phyloP scores from a whole-genome alignment of 1,284 basidiomycete genomes.

The Austroboletus novae-zelandiae region DNA sequence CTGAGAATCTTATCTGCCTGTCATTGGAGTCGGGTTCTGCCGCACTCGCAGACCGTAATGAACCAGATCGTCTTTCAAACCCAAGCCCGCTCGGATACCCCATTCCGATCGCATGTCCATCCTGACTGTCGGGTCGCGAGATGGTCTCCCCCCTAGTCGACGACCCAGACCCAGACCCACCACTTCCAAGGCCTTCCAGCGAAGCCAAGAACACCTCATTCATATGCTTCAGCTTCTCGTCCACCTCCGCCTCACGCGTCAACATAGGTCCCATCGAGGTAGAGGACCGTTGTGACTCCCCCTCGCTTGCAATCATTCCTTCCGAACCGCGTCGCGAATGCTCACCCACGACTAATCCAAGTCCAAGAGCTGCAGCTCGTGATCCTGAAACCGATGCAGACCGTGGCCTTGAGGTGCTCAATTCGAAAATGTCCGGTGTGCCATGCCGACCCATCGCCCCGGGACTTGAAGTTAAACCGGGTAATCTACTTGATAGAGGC shows the following conservation, averaged over 20 bases:
- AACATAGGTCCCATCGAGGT: constrained; percentile 45
- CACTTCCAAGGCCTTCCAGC: constrained; percentile 48
- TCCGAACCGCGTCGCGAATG: constrained; percentile 10
- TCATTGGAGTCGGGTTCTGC: constrained; percentile 14
- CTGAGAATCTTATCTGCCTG: constrained; percentile 11
- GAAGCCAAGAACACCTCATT: constrained; percentile 61
- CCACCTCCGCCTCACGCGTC: constrained; percentile 60
- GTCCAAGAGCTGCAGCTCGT: constrained; percentile 8
- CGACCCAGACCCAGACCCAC: constrained; percentile 6
- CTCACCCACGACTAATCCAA: constrained; percentile 20
- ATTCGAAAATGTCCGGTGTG: background rate
- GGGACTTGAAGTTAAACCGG: constrained; percentile 4
- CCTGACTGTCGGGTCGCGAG: constrained; percentile 12
- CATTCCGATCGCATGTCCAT: constrained; percentile 3
- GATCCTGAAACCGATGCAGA: constrained; percentile 4
- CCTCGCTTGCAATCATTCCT: constrained; percentile 13
- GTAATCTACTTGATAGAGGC: background rate
- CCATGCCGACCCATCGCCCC: constrained; percentile 2
- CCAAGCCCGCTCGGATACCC: constrained; percentile 17
- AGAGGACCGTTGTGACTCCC: constrained; percentile 20
- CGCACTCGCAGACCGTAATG: constrained; percentile 18
- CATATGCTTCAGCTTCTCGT: constrained; percentile 60
- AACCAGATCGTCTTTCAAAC: constrained; percentile 14
- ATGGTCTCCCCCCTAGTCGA: constrained; percentile 12
- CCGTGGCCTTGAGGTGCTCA: constrained; percentile 1